Evolutionary conservation across 495 filamentous ascomycete species (phyloP).

Genomic region (Tuber magnatum): DNA sequence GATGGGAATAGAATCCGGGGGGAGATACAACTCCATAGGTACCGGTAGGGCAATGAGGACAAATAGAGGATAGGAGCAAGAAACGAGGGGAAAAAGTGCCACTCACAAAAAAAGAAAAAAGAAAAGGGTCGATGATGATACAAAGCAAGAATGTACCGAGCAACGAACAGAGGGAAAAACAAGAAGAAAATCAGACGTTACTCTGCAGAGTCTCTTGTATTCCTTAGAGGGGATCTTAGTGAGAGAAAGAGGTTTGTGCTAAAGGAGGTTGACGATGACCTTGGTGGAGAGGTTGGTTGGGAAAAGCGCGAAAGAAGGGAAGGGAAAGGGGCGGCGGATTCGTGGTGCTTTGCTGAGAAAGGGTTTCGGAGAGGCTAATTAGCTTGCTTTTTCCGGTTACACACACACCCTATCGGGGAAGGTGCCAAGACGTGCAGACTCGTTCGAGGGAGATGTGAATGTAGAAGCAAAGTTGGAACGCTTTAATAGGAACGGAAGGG

Average conservation of each 20-base stretch:
- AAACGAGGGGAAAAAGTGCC: not conserved
- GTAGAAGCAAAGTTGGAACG: not conserved
- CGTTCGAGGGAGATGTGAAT: slow-evolving; percentile 11
- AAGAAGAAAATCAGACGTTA: slow-evolving; percentile 13
- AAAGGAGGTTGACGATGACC: not conserved
- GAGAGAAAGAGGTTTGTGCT: not conserved
- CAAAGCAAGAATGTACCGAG: not conserved
- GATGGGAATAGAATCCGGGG: not conserved
- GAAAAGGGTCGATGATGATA: not conserved
- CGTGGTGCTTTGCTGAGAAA: slow-evolving; percentile 8
- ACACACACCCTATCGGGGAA: slow-evolving; percentile 29
- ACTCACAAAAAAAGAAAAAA: slow-evolving; percentile 2
- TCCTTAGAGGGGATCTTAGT: not conserved
- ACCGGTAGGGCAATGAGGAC: not conserved
- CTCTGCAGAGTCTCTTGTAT: not conserved
- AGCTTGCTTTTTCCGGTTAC: slow-evolving; percentile 35
- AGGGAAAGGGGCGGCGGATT: slow-evolving; percentile 27
- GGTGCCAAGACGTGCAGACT: slow-evolving; percentile 15
- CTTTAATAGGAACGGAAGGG: not conserved
- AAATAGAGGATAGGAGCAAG: not conserved
- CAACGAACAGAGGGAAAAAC: slow-evolving; percentile 12
- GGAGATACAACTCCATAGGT: not conserved
- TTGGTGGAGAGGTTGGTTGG: slow-evolving; percentile 36
- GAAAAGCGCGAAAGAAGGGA: slow-evolving; percentile 29
- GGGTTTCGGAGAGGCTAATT: slow-evolving; percentile 26